phyloP scores from a whole-genome alignment of 495 filamentous ascomycete species.

The Penicillium taxi region DNA sequence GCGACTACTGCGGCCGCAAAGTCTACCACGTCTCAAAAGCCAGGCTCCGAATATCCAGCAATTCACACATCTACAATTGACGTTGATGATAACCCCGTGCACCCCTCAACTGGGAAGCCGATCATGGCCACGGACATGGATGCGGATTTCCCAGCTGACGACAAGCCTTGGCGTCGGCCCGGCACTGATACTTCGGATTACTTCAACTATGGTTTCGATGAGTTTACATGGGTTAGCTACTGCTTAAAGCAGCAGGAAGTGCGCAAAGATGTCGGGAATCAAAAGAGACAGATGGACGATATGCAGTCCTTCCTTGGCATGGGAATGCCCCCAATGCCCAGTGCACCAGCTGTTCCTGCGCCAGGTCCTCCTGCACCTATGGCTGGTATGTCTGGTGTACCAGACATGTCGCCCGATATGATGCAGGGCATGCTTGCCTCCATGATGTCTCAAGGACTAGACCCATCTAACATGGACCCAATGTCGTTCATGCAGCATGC shows the following conservation, averaged over 20 bases:
- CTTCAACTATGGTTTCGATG: conserved; percentile 99
- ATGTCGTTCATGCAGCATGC: conserved; percentile 48
- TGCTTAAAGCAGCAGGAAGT: conserved; percentile 78
- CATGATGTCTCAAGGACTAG: conserved; percentile 78
- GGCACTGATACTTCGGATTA: conserved; percentile 95
- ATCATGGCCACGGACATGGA: conserved; percentile 69
- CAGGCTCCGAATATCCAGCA: conserved; percentile 54
- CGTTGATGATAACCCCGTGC: conserved; percentile 71
- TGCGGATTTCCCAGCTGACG: conserved; percentile 65
- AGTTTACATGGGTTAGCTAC: conserved; percentile 97
- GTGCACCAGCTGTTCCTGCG: conserved; percentile 33
- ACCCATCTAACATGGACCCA: conserved; percentile 71
- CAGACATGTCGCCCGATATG: conserved; percentile 59
- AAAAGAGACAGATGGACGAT: conserved; percentile 80
- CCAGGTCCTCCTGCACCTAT: conserved; percentile 42
- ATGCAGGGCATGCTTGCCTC: conserved; percentile 76
- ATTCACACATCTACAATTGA: conserved; percentile 74
- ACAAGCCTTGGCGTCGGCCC: conserved; percentile 92
- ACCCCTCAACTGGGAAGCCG: conserved; percentile 64
- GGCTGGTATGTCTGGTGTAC: conserved; percentile 63
- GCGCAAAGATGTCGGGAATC: conserved; percentile 60
- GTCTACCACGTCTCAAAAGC: conserved; percentile 36
- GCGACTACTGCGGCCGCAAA: conserved; percentile 30
- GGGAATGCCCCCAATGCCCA: conserved; percentile 65
- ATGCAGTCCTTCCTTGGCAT: conserved; percentile 79